Percentiles rank a stretch among this genome's conserved stretches.
phyloP scores from a whole-genome alignment of 164 flowering plant genomes.

The Vitis riparia region DNA sequence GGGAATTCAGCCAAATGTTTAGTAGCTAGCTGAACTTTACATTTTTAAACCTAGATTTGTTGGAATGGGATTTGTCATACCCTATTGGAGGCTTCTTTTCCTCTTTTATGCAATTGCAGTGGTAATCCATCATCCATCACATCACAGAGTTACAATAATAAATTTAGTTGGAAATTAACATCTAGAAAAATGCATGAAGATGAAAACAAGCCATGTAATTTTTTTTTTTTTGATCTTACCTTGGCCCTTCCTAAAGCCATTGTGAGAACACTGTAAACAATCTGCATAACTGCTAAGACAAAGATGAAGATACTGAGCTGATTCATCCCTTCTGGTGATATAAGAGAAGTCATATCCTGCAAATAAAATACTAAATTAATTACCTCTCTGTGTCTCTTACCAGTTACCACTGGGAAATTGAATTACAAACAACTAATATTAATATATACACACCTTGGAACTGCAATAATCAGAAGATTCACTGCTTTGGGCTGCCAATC shows the following conservation, averaged over 20 bases:
- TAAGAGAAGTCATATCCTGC: constrained; percentile 33
- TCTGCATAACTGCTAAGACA: constrained; percentile 38
- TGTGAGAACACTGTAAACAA: constrained; percentile 30
- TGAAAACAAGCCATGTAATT: too few relatives aligned
- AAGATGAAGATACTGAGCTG: constrained; percentile 36
- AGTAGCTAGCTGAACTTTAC: too few relatives aligned
- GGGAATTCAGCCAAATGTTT: too few relatives aligned
- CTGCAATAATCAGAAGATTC: constrained; percentile 8
- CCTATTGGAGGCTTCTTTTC: too few relatives aligned
- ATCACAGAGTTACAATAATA: too few relatives aligned
- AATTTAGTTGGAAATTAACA: too few relatives aligned
- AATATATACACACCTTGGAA: constrained; percentile 14
- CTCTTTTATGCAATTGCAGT: too few relatives aligned
- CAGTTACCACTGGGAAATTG: not conserved
- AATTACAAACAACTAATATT: not conserved
- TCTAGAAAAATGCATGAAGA: too few relatives aligned
- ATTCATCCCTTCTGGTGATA: constrained; percentile 27
- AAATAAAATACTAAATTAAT: not conserved
- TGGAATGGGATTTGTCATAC: too few relatives aligned
- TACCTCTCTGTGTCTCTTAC: too few relatives aligned
- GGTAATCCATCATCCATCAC: too few relatives aligned
- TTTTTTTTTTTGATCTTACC: constrained; percentile 12
- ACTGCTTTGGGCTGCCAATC: not conserved
- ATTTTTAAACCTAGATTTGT: too few relatives aligned
- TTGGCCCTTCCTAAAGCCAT: constrained; percentile 36